Evolutionary conservation across 192 early-diverging fungal species (phyloP).

Genomic region (Mortierella antarctica): DNA sequence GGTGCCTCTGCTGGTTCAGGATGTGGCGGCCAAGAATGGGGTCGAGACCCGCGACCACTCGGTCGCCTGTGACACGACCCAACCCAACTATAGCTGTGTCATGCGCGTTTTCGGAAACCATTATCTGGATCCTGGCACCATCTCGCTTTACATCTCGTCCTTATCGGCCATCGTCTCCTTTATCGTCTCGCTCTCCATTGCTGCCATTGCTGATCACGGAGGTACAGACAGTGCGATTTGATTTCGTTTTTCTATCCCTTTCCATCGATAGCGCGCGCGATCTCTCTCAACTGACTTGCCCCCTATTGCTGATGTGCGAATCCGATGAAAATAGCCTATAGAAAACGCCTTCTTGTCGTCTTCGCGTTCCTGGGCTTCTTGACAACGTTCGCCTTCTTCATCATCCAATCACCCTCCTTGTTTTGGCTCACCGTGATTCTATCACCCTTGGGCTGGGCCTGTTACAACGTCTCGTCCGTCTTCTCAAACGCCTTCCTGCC

Average conservation of each 20-base stretch:
- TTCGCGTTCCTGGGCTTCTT: slow-evolving; percentile 51
- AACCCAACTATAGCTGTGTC: slow-evolving; percentile 25
- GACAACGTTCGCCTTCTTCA: slow-evolving; percentile 32
- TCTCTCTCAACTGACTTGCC: slow-evolving; percentile 7
- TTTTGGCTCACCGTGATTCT: slow-evolving; percentile 32
- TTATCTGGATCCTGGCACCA: slow-evolving; percentile 44
- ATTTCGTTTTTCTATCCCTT: background rate
- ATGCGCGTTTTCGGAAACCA: slow-evolving; percentile 39
- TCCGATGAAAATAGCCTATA: slow-evolving; percentile 15
- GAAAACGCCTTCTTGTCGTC: slow-evolving; percentile 25
- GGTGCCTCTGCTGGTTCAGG: slow-evolving; percentile 37
- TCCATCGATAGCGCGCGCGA: background rate
- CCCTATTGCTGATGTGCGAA: background rate
- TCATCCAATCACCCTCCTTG: slow-evolving; percentile 16
- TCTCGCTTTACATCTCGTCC: slow-evolving; percentile 51
- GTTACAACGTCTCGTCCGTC: slow-evolving; percentile 59
- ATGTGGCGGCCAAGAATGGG: slow-evolving; percentile 28
- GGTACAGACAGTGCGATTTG: slow-evolving; percentile 2
- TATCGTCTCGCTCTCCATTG: slow-evolving; percentile 49
- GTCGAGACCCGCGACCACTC: slow-evolving; percentile 30
- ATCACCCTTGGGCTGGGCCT: slow-evolving; percentile 46
- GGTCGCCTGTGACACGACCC: slow-evolving; percentile 18
- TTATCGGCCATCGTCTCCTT: slow-evolving; percentile 55
- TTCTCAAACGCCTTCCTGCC: slow-evolving; percentile 67
- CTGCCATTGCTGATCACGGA: slow-evolving; percentile 58